Evolutionary conservation across 805 yeast genomes (phyloP), one percentile per base, ranked within the genome.

Genomic region (Zygosaccharomyces siamensis): DNA sequence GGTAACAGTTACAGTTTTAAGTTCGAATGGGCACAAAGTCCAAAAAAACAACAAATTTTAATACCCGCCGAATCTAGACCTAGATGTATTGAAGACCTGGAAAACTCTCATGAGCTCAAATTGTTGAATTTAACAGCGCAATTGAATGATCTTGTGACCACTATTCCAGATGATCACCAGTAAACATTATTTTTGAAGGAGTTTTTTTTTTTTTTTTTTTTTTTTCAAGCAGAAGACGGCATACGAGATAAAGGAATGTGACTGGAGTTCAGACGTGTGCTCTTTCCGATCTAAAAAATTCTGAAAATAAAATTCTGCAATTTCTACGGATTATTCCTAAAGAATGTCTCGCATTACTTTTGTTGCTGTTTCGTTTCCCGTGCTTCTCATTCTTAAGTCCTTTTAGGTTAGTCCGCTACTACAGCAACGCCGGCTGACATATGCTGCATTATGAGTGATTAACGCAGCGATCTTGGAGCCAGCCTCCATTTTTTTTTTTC

Each of bases 11-110:
- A 20, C 27, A 12, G 12, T 33, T 14, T 41, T 24, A 41, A 30
- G n/a, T 18, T 20, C 18, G 44, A 30, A 18, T 41, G 44, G 44
- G 16, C 44, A 11, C 35, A 21, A 14, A 14, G 14, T 28, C 26
- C 16, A 5, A 24, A 33, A 18, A 30, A 18, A 20, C 35, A 30
- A 18, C 44, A 41, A 14, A 21, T 30, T 18, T 30, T 30, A 16
- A 8, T 28, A 10, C 44, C 21, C 10, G 7, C 44, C 11, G 37
- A 41, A 41, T 7, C 7, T 7, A 21, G 5, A 12, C 44, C 44
- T 5, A 41, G 44, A 24, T 41, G 44, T 20, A 30, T 41, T 12
- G 20, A 41, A 28, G 44, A 41, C 33, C 10, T 41, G 7, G 44
- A 41, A 41, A 30, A 30, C n/a, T 27, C 24, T 8, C 44, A 41